phyloP scores from a whole-genome alignment of 2,329 filamentous ascomycete species.

The Claviceps humidiphila region DNA sequence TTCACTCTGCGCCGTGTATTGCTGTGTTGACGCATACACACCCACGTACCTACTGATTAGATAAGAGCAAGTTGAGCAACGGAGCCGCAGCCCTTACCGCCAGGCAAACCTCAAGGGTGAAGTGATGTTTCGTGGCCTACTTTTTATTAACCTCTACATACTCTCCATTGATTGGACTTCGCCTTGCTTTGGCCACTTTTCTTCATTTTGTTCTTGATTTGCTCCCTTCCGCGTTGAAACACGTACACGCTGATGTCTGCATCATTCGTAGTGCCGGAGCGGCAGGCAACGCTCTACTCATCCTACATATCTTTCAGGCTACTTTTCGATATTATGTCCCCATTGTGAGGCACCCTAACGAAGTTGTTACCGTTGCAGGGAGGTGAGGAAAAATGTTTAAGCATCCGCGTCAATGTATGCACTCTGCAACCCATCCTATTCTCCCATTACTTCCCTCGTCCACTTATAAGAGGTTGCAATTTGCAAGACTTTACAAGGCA shows the following conservation, averaged over 20 bases:
- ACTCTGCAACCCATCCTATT: neutral
- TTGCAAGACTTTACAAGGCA: constrained; percentile 1
- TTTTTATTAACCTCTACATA: neutral
- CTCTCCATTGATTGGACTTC: neutral
- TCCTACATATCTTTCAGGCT: neutral
- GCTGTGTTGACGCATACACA: neutral
- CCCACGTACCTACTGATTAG: constrained; percentile 1
- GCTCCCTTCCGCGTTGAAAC: too few relatives aligned
- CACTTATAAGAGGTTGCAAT: neutral
- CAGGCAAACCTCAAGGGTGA: neutral
- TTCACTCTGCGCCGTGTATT: neutral
- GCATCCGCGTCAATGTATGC: neutral
- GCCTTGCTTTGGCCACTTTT: neutral
- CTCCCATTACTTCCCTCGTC: neutral
- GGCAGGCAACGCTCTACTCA: neutral
- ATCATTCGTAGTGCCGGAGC: neutral
- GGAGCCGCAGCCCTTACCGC: neutral
- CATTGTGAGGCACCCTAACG: neutral
- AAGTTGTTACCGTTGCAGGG: neutral
- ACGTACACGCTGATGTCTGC: too few relatives aligned
- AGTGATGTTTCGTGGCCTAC: neutral
- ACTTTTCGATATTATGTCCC: neutral
- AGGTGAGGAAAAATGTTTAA: neutral
- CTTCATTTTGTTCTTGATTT: neutral
- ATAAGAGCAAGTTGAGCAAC: neutral